Conservation (phyloP, 129 eudicot species). For the Flaveria ramosissima region DNA sequence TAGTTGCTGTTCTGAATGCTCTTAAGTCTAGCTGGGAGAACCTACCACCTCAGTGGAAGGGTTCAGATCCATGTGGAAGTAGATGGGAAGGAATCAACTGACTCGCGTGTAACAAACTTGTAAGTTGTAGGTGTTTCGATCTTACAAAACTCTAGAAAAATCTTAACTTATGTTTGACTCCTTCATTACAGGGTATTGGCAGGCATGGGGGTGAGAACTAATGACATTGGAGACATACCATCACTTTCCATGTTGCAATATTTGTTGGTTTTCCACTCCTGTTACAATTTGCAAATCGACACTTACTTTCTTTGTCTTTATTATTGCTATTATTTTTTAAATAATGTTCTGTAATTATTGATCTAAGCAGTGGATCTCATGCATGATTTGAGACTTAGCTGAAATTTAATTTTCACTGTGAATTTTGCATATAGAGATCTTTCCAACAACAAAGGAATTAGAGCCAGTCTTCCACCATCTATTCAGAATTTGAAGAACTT, state of each 20-base stretch:
- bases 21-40: constrained; percentile 70
- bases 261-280: constrained; percentile 53
- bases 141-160: not conserved
- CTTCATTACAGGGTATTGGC: constrained; percentile 50
- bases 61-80: constrained; percentile 81
- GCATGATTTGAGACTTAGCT: not conserved
- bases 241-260: constrained; percentile 55
- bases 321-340: too few relatives aligned
- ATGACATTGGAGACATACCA: constrained; percentile 57
- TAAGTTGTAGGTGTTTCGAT: constrained; percentile 37
- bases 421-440: constrained; percentile 64
- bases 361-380: not conserved
- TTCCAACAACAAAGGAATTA: constrained; percentile 76
- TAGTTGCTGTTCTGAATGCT: constrained; percentile 56
- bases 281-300: not conserved
- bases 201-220: constrained; percentile 57
- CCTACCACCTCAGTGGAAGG: constrained; percentile 78
- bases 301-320: too few relatives aligned
- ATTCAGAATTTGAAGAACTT: constrained; percentile 61
- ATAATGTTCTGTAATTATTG: not conserved
- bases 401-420: constrained; percentile 1
- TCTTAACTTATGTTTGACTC: not conserved
- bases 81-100: constrained; percentile 78
- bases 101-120: constrained; percentile 64
- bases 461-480: constrained; percentile 65